Base-by-base conservation (phyloP, 2,329 filamentous ascomycete genomes). In the Tolypocladium nubicola region DNA sequence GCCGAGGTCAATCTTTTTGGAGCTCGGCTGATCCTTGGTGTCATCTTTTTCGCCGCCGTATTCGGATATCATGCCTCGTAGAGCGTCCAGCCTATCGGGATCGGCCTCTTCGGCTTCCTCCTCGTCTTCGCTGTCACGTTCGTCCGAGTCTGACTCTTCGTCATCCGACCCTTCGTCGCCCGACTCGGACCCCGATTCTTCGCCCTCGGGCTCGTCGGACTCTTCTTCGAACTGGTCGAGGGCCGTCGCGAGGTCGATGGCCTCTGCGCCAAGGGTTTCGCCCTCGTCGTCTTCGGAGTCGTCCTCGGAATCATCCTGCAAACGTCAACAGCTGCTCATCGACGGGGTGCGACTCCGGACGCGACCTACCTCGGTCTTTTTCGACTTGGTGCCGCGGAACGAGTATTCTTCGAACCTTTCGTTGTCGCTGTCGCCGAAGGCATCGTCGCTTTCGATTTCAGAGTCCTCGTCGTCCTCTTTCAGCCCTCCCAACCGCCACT, bases 381-480 rank as follows among this genome's bases (percentile, higher is more conserved):
- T 71, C 2, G 71, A 61, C 53, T 71, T 73, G 64, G 75, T 78
- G 13, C 79, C 80, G 1, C 79, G 66, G 59, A 85, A 84, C 0
- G 76, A 66, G 65, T 87, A 95, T 13, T 85, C 89, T 61, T 90
- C 84, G 62, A 96, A 95, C 61, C 80, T 82, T 68, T 96, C 92
- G 66, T 94, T 86, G 66, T 96, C 92, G 65, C 89, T 94, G 62
- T 89, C 86, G 4, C 90, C 89, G 77, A 96, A 90, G 2, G 93
- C 92, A 66, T 95, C 90, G 68, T 86, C 83, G 64, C 81, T 84
- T 62, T 86, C 84, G 56, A 85, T 81, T 59, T 85, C 83, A 6
- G 82, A 85, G 63, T 86, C 83, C 23, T 85, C 79, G 41, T 85
- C 82, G 38, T 80, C 79, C 19, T 75, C 75, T 26, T 76, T 77